Evolutionary conservation across 139 green algal genomes (phyloP), one percentile per base, ranked within the genome.

Genomic region (Coccomyxa sp.): DNA sequence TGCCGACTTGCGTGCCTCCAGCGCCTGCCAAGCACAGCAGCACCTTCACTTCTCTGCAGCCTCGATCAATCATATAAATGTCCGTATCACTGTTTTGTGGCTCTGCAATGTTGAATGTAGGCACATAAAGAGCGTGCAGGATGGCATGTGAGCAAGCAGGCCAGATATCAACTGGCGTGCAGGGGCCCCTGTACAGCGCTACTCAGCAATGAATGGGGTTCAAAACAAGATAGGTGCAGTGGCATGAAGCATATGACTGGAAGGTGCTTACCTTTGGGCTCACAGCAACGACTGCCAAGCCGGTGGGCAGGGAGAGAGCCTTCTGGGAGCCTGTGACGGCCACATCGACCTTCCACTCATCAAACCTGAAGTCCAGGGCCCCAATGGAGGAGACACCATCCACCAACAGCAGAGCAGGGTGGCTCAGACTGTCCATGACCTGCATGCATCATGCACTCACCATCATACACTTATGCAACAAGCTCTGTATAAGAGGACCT

Each of bases 321-420:
- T 99, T 99, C 89, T 99, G 96, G 13, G 89, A 95, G 51, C 96
- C 96, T 21, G 96, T 99, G 30, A 99, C 92, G 25, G 96, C 96
- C 66, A 98, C 92, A 88, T 99, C 96, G 30, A 99, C 96, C 23
- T 93, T 80, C 96, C 96, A 99, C 30, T 98, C 88, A 86, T 99
- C 96, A 81, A 99, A 93, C 74, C 93, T 83, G 89, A 99, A 99
- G 67, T 96, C 89, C 31, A 98, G 91, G 11, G 93, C 96, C 21
- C 96, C 96, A 80, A 99, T 98, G 59, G 93, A 98, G 16, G 91
- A 97, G 28, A 99, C 96, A 51, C 96, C 95, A 82, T 95, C 91
- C 66, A 99, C 94, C 86, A 99, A 85, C 63, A 99, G 91, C 86
- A 99, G 88, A 0, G 96, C 95, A 13, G 93, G 94, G 88, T 98